Percentiles rank a stretch among this genome's conserved stretches.
phyloP scores from a whole-genome alignment of 192 early-diverging fungal species.

The Thoreauomyces humboldtii region DNA sequence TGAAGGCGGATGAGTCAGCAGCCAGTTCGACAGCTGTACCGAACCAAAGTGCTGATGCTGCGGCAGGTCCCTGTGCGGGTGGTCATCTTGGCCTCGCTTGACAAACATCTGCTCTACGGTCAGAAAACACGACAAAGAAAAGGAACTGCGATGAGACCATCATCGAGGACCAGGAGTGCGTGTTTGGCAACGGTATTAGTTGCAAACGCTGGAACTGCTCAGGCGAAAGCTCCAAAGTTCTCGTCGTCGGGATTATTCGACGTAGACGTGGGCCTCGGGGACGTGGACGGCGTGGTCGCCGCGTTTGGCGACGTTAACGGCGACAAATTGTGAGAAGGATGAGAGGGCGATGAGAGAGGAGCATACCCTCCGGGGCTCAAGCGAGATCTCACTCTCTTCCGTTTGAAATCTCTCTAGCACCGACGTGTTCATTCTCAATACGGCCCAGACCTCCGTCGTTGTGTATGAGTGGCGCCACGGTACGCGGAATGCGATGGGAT shows the following conservation, averaged over 20 bases:
- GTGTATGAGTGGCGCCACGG: constrained; percentile 71
- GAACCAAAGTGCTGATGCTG: too few species aligned
- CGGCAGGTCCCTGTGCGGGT: too few species aligned
- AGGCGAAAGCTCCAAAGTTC: constrained; percentile 19
- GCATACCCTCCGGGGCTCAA: background rate
- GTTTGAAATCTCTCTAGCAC: constrained; percentile 50
- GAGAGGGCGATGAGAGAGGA: background rate
- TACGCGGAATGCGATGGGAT: too few species aligned
- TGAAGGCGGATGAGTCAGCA: too few species aligned
- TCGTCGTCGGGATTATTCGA: constrained; percentile 24
- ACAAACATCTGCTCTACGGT: too few species aligned
- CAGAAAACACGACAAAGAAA: too few species aligned
- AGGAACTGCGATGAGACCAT: too few species aligned
- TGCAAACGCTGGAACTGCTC: background rate
- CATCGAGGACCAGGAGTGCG: too few species aligned
- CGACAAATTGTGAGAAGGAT: constrained; percentile 63
- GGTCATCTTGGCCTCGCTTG: too few species aligned
- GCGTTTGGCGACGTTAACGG: constrained; percentile 87
- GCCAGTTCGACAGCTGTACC: too few species aligned
- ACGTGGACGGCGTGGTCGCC: constrained; percentile 68
- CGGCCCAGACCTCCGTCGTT: constrained; percentile 65
- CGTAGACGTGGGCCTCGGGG: constrained; percentile 54
- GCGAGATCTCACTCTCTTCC: background rate
- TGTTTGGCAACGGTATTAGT: too few species aligned
- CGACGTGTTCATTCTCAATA: constrained; percentile 73